Base-by-base conservation (phyloP, 2,329 filamentous ascomycete genomes). In the Colletotrichum sp. region DNA sequence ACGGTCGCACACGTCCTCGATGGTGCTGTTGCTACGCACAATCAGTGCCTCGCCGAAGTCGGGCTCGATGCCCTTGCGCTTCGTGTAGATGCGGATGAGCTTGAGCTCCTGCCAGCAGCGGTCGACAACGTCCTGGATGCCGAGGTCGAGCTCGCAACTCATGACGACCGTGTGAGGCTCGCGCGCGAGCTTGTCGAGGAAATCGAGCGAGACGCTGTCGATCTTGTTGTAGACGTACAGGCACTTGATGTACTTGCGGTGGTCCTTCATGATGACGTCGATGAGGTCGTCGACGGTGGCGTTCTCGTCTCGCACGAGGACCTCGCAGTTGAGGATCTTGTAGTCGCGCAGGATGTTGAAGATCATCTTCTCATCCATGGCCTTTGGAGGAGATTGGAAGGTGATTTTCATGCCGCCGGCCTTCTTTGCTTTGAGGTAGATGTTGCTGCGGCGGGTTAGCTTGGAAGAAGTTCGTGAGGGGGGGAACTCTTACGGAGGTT, bases 201-300 rank as follows among this genome's bases (percentile, higher is more conserved):
- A 98, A 83, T 98, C 96, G 79, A 99, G 91, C 57, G 94, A 96
- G 77, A 99, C 95, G 84, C 92, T 94, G 87, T 99, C 97, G 87
- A 99, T 98, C 88, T 99, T 99, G 93, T 99, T 99, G 92, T 99
- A 99, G 36, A 99, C 96, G 87, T 99, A 99, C 36, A 99, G 90
- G 83, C 95, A 93, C 84, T 90, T 92, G 88, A 99, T 98, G 89
- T 99, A 99, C 86, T 98, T 99, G 83, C 97, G 90, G 88, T 99
- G 97, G 83, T 98, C 95, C 86, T 97, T 98, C 96, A 99, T 99
- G 86, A 99, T 98, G 77, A 98, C 96, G 85, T 99, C 97, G 87
- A 99, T 99, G 85, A 99, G 95, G 86, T 99, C 96, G 87, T 99
- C 97, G 44, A 99, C 96, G 1, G 97, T 99, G 55, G 94, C 95